Base-by-base conservation (phyloP, 2,329 filamentous ascomycete species). In the Harringtonia aguacate region DNA sequence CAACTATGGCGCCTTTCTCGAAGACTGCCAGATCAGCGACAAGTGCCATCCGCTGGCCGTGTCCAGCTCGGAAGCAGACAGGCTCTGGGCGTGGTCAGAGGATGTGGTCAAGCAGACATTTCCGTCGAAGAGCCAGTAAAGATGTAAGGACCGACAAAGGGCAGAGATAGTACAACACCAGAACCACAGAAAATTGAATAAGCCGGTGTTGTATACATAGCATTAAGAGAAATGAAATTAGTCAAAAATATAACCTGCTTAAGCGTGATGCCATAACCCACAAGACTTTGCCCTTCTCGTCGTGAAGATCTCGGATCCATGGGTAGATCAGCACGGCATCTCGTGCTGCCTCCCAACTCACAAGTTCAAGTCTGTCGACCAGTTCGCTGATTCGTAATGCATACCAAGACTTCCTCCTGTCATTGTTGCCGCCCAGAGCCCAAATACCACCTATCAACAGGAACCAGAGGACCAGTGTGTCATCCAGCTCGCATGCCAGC, bases 71-170 rank as follows among this genome's bases (percentile, higher is more conserved):
- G 53, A 56, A 41, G 65, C 66, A 1, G 59, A 61, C 43, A 63
- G 52, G 52, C 52, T 69, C 36, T 70, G 66, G 67, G 55, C 55
- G 24, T 17, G 66, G 38, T 67, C 61, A 8, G 62, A 67, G 56
- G 52, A 62, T 47, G 46, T 68, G 38, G 63, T 68, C 13, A 58
- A 56, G 2, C 54, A 66, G 43, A 54, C 57, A 36, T 66, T 66
- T 47, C 34, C 45, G 7, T 46, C 40, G 45, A 43, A 43, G 22
- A 38, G n/a, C n/a, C n/a, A n/a, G n/a, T n/a, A n/a, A n/a, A n/a
- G n/a, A n/a, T n/a, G n/a, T n/a, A n/a, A n/a, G n/a, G n/a, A n/a
- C n/a, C n/a, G n/a, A n/a, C n/a, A n/a, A n/a, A n/a, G n/a, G n/a
- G n/a, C n/a, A n/a, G n/a, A n/a, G n/a, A n/a, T n/a, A n/a, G n/a